These are phyloP conservation scores for Mycosphaerella sp. DNA, from an alignment of 2,329 filamentous ascomycete species.

Conservation along the genomic window DNA sequence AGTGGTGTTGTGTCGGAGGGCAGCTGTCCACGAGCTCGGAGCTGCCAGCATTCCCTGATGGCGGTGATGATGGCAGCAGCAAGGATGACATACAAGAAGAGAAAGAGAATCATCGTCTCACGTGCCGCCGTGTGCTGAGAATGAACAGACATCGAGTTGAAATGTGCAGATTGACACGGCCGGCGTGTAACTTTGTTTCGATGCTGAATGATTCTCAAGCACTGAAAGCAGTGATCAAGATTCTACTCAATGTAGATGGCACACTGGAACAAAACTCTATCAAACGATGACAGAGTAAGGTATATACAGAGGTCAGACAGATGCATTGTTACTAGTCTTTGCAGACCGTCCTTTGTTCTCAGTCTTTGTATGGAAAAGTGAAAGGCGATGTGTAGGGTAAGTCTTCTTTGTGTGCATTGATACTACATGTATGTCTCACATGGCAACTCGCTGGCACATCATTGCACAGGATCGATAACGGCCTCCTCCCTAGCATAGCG, in stretches of 20 bases:
- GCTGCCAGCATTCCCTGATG: constrained; percentile 1
- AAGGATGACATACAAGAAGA: constrained; percentile 5
- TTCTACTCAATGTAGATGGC: not conserved
- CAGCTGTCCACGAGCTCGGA: not conserved
- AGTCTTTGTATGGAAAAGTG: too few species aligned
- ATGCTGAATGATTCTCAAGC: not conserved
- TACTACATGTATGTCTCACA: too few species aligned
- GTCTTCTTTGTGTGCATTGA: too few species aligned
- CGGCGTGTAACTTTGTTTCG: not conserved
- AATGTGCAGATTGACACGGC: not conserved
- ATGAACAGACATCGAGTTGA: not conserved
- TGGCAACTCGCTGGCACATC: too few species aligned
- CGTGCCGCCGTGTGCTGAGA: not conserved
- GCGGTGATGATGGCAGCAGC: constrained; percentile 8
- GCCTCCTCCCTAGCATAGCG: too few species aligned
- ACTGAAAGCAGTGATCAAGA: not conserved
- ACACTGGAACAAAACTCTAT: not conserved
- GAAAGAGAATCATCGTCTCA: not conserved
- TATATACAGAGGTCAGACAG: too few species aligned
- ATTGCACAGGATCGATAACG: too few species aligned
- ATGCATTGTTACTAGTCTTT: too few species aligned
- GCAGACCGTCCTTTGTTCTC: too few species aligned
- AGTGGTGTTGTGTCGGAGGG: not conserved
- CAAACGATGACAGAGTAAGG: too few species aligned
- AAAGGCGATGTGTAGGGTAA: too few species aligned